These are phyloP conservation scores for Colletotrichum zoysiae DNA, from an alignment of 2,329 filamentous ascomycete genomes.

Conservation along the genomic window DNA sequence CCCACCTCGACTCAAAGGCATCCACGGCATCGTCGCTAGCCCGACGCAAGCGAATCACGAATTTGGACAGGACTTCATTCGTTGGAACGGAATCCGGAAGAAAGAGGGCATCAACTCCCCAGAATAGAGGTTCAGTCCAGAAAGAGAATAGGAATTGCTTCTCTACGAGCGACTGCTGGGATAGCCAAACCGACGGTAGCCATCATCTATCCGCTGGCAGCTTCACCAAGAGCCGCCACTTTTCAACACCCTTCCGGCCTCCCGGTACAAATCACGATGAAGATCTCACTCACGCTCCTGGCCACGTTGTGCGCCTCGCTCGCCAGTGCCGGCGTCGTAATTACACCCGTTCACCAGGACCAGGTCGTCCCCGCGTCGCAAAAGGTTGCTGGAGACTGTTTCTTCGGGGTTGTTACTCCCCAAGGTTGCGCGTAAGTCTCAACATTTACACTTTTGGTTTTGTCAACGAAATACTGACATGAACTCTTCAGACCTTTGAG, in stretches of 20 bases:
- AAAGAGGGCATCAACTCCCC: background rate
- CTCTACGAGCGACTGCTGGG: background rate
- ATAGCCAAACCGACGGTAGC: background rate
- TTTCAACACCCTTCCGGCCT: background rate
- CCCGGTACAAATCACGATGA: conserved; percentile 52
- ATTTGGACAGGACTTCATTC: background rate
- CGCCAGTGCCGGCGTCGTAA: conserved; percentile 66
- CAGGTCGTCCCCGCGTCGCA: conserved; percentile 60
- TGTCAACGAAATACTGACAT: background rate
- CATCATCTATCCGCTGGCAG: conserved; percentile 14
- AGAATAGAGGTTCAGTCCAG: conserved; percentile 1
- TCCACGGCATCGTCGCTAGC: conserved; percentile 25
- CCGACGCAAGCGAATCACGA: conserved; percentile 25
- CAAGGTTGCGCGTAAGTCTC: conserved; percentile 67
- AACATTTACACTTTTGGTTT: background rate
- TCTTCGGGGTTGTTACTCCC: conserved; percentile 68
- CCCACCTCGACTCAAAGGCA: conserved; percentile 17
- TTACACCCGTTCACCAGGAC: conserved; percentile 64
- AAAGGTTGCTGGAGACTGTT: conserved; percentile 60
- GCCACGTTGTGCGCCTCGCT: conserved; percentile 60
- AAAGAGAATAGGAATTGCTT: conserved; percentile 23
- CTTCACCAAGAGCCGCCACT: conserved; percentile 24
- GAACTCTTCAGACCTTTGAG: conserved; percentile 5
- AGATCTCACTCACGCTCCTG: conserved; percentile 53
- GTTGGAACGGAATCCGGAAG: background rate